phyloP scores from a whole-genome alignment of 1,284 basidiomycete species.

The Ganoderma lucidum region DNA sequence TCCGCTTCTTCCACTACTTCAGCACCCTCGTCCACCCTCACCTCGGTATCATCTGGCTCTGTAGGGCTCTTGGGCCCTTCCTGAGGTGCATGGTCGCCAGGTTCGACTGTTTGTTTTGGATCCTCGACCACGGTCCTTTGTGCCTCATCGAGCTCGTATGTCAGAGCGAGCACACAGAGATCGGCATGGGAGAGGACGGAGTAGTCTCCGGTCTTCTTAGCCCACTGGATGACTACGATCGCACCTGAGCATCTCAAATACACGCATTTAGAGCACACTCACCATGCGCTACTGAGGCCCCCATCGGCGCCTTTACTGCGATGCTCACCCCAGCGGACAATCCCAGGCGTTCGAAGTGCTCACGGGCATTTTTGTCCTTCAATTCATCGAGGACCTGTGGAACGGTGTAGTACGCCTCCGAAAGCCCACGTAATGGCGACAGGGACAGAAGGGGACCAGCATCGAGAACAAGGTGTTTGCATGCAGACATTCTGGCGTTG shows the following conservation, averaged over 20 bases:
- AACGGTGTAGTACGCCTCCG: constrained; percentile 85
- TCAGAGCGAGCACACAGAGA: constrained; percentile 91
- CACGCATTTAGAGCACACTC: constrained; percentile 33
- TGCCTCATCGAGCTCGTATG: constrained; percentile 77
- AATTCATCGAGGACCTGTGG: constrained; percentile 91
- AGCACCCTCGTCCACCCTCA: not conserved
- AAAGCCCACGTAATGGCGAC: constrained; percentile 85
- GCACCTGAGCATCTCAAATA: constrained; percentile 22
- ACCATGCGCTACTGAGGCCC: constrained; percentile 83
- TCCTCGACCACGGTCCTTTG: constrained; percentile 42
- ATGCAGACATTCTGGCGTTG: constrained; percentile 47
- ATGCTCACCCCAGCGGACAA: constrained; percentile 81
- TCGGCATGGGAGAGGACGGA: constrained; percentile 93
- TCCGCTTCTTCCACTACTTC: not conserved
- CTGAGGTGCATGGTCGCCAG: not conserved
- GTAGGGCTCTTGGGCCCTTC: not conserved
- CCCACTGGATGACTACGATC: constrained; percentile 82
- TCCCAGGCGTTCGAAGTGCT: constrained; percentile 84
- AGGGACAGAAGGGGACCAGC: constrained; percentile 90
- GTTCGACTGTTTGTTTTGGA: not conserved
- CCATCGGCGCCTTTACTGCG: constrained; percentile 76
- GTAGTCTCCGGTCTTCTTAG: constrained; percentile 97
- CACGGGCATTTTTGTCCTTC: constrained; percentile 85
- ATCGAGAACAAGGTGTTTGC: constrained; percentile 89
- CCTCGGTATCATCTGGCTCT: constrained; percentile 8